A percentile compares a stretch with the other conserved stretches of the same genome.
phyloP scores from a whole-genome alignment of 768 basidiomycete genomes.

The Kwoniella dejecticola region DNA sequence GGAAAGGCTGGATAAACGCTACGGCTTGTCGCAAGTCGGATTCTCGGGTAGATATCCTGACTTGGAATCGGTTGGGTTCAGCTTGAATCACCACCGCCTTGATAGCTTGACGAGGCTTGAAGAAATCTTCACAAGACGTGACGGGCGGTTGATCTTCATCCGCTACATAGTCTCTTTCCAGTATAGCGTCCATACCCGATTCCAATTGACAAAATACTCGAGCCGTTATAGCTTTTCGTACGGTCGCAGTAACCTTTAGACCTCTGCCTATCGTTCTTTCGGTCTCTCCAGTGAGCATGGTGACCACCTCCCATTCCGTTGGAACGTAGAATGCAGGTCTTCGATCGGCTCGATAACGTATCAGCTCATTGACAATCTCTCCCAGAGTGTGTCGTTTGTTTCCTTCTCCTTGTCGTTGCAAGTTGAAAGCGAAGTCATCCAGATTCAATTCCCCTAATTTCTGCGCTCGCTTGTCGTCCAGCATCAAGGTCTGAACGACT shows the following conservation, averaged over 20 bases:
- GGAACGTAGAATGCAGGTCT: constrained; percentile 69
- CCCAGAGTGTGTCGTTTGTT: constrained; percentile 85
- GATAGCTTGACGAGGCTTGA: constrained; percentile 78
- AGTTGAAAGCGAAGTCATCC: constrained; percentile 92
- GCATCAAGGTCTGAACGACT: constrained; percentile 81
- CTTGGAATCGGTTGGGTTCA: constrained; percentile 65
- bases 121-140: constrained; percentile 58
- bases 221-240: constrained; percentile 65
- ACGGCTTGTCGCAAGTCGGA: constrained; percentile 33
- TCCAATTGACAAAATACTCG: constrained; percentile 77
- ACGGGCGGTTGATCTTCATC: constrained; percentile 47
- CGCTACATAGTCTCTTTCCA: constrained; percentile 64
- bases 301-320: constrained; percentile 75
- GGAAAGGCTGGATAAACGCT: constrained; percentile 46
- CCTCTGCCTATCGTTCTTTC: constrained; percentile 72
- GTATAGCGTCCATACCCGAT: constrained; percentile 84
- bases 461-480: constrained; percentile 71
- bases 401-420: constrained; percentile 78
- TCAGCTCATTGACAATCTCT: constrained; percentile 81
- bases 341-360: constrained; percentile 75
- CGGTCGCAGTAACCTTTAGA: constrained; percentile 66
- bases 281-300: constrained; percentile 95
- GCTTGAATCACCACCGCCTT: constrained; percentile 75
- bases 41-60: constrained; percentile 72
- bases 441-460: constrained; percentile 88